Evolutionary conservation across 768 basidiomycete genomes (phyloP), one percentile per base, ranked within the genome.

Genomic region (Cystofilobasidium capitatum): DNA sequence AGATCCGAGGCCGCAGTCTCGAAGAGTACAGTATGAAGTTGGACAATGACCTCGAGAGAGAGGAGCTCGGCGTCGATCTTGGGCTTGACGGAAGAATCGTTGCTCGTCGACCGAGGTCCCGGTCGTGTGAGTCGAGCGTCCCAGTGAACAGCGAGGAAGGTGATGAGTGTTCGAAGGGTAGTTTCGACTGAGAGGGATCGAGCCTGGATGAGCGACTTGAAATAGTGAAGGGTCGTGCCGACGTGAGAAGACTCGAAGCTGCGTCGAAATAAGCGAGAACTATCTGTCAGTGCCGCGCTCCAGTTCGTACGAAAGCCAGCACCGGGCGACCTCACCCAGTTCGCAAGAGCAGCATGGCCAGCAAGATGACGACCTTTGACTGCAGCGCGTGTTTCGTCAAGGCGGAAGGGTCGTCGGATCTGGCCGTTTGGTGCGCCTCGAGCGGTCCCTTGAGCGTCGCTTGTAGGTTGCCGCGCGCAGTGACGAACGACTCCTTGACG

Each of bases 401-500:
- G 54, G 45, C 65, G 51, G 12, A 31, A 26, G 22, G 45, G 24
- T 59, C 61, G 33, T 62, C 42, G 49, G 26, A 42, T n/a, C 16
- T 60, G 36, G 35, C 26, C 17, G 16, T 29, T 62, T 69, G 66
- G 72, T 73, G 86, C 45, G 80, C 77, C n/a, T 86, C 85, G 65
- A 88, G 75, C 1, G 83, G 81, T 76, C 86, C 88, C 51, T 78
- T 78, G 29, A 94, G 80, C 31, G 88, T 84, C 17, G 82, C 86
- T 35, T 83, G 83, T 69, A 98, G 79, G 74, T 98, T 99, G 73
- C 89, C 88, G 8, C 84, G 82, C 0, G 91, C 91, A 0, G 89
- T 88, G 61, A 89, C 86, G 77, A 92, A 99, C 0, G 91, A 88
- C 66, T 85, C 83, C 44, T 83, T 82, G 40, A 91, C 89, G 73